Base-by-base conservation (phyloP, 257 asterid genomes). In the Jacaranda mimosifolia region DNA sequence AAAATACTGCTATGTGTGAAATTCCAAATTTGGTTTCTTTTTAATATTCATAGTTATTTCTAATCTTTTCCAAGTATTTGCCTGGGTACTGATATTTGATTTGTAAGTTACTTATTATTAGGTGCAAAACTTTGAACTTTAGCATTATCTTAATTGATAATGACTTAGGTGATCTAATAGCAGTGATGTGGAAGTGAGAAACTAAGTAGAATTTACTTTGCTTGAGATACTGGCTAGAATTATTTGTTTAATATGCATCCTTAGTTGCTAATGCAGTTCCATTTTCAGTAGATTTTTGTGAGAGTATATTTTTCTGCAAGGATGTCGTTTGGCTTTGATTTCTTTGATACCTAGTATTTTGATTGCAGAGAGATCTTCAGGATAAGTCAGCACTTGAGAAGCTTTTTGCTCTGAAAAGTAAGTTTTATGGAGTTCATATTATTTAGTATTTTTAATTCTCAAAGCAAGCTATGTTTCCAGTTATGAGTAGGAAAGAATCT, bases 371-470 rank as follows among this genome's bases (percentile, higher is more conserved):
- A 26, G 96, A 91, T 86, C 81, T 91, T 36, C 90, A 91, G 39
- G 96, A 87, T 76, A 86, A 80, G 79, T 83, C 89, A 2, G 88
- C 89, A 3, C 83, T 91, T 75, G 92, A 87, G 68, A 76, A 80
- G 73, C 77, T 91, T 76, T 89, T 89, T 85, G 84, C 69, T 89
- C 90, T 55, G 85, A 82, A 80, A 91, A 91, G 94, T 91, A 79
- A 89, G 92, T 68, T 58, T 38, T 15, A n/a, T n/a, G 17, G 72
- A 4, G 39, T 42, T 26, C 46, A 42, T 42, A 42, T 42, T 42
- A 40, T 58, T 12, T 63, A 10, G 3, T 39, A 26, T 39, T 12
- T 32, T 40, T 19, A 46, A 32, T 59, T 38, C 21, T 55, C 8
- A 15, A 32, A 12, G 12, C 19, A 53, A 52, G 66, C 21, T 48